phyloP scores from a whole-genome alignment of 2,329 filamentous ascomycete genomes.

The Cladosporium oxysporum region DNA sequence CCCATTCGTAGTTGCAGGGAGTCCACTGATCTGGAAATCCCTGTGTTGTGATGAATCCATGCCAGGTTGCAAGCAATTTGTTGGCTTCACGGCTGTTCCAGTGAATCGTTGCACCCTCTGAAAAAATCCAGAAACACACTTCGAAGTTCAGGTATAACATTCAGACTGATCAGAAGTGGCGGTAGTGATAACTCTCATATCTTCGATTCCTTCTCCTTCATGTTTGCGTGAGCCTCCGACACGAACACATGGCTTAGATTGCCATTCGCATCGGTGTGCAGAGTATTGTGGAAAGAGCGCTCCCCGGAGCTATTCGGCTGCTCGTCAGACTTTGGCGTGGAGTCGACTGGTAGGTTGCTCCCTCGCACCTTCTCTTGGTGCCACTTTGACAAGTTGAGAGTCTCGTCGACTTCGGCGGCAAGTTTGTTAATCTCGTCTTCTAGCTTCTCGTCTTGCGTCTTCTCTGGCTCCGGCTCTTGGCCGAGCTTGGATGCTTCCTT shows the following conservation, averaged over 20 bases:
- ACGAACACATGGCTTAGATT: constrained; percentile 14
- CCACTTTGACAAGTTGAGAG: constrained; percentile 50
- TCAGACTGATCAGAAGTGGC: background rate
- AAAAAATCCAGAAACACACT: background rate
- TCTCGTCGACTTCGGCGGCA: constrained; percentile 59
- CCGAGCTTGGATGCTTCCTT: constrained; percentile 40
- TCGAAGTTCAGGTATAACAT: too few species aligned
- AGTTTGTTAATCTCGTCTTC: constrained; percentile 61
- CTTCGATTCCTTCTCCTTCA: background rate
- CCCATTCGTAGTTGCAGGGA: background rate
- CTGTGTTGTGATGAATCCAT: background rate
- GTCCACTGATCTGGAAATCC: background rate
- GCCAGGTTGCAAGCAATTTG: background rate
- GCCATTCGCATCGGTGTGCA: constrained; percentile 8
- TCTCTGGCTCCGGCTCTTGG: constrained; percentile 30
- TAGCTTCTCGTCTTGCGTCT: constrained; percentile 57
- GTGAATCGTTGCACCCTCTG: too few species aligned
- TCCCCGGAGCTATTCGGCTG: constrained; percentile 12
- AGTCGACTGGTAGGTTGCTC: background rate
- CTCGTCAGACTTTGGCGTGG: constrained; percentile 1
- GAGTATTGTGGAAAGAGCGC: background rate
- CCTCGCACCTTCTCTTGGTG: constrained; percentile 43
- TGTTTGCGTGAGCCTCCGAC: background rate
- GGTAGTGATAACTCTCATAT: background rate
- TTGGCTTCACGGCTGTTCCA: background rate